Base-by-base conservation (phyloP, 345 rosid genomes). In the Hibiscus syriacus region DNA sequence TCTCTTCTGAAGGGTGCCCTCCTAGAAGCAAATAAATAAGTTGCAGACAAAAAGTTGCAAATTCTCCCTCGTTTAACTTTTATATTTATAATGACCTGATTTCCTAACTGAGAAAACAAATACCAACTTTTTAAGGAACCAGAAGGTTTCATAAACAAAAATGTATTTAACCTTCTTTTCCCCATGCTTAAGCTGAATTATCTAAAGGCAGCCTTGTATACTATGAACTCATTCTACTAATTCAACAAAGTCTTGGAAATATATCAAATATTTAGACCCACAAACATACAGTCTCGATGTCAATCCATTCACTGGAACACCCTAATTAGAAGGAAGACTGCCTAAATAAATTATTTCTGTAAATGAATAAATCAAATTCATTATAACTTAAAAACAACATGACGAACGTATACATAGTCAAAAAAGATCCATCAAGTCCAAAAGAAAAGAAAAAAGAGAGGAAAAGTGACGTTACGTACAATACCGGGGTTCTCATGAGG, bases 401-500 rank as follows among this genome's bases (percentile, higher is more conserved):
- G 23, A 20, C 23, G 0, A 17, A 25, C 41, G 34, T 11, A 38
- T 20, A 12, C 29, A 11, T 12, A 20, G 38, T 59, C 41, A 14
- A 34, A 22, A n/a, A 34, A 32, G 43, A 6, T n/a, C 43, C 45
- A 58, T 32, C 32, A 17, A n/a, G 11, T 32, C 11, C 64, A 58
- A 66, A 36, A n/a, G 41, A 49, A 19, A 49, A 50, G n/a, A n/a
- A n/a, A n/a, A 3, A 11, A 12, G 12, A 36, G 5, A 9, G 32
- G 38, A 62, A n/a, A 19, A 14, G 32, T 41, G 49, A 52, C 45
- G 26, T 43, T 23, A 69, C 88, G 67, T 84, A 93, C 99, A 81
- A 87, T 84, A 74, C 91, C 99, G 9, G 91, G 92, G 49, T 77
- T 80, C 71, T 91, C 91, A 26, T 91, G 92, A 72, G 99, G 99